Evolutionary conservation across 352 stramenopile species (phyloP), one percentile per base, ranked within the genome.

Genomic region (Pythium periplocum): DNA sequence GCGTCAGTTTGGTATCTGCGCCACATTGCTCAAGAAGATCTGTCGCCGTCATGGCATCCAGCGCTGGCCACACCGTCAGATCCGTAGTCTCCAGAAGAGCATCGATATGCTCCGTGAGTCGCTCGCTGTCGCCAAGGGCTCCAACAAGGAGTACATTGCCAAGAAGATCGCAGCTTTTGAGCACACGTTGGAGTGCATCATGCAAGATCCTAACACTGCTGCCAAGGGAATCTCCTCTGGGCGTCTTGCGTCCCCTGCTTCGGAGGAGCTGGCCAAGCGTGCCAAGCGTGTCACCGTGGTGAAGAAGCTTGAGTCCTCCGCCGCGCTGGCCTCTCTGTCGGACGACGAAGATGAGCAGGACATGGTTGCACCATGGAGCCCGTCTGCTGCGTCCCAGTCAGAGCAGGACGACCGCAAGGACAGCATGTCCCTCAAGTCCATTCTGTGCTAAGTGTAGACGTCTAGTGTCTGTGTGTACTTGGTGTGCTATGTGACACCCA

Each of bases 11-110:
- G 83, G 83, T 42, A 91, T 93, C 65, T 93, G 83, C 54, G 82
- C 78, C n/a, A 93, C 83, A 35, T 57, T 91, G 33, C 66, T 93
- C 54, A 93, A 93, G 68, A 91, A 90, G 63, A 90, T 90, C 53
- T 93, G 83, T 48, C 73, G 83, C 2, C 80, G 80, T 35, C 73
- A 91, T 46, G 80, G 80, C 42, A 93, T 93, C 60, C 80, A 90
- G 53, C 76, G 83, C 36, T 93, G 83, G 83, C 83, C 83, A 9
- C 81, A 91, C 55, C 80, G 80, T 26, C 83, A 93, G 64, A 91
- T 93, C 64, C 78, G 80, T 35, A 85, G 69, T 42, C 53, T 93
- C 42, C 75, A 90, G 55, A 93, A 93, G 64, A 90, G 79, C 57
- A 90, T 93, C 45, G 78, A 89, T 47, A 86, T 89, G 78, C 56